These are phyloP conservation scores for Rhodotorula sp. DNA, from an alignment of 1,284 basidiomycete species.

Conservation along the genomic window DNA sequence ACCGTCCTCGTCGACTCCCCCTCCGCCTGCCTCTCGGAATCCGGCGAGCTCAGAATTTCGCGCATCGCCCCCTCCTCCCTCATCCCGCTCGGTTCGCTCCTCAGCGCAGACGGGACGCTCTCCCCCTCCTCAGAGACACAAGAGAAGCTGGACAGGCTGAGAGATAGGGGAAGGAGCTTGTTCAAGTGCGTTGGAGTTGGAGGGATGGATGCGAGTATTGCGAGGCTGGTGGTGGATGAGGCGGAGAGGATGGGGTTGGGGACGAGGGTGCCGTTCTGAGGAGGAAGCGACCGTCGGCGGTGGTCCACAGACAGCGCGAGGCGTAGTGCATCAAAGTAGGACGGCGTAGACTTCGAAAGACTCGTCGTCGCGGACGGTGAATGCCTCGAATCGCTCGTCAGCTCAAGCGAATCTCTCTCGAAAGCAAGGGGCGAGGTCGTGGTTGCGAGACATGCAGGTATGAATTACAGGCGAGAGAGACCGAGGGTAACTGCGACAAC, in stretches of 20 bases:
- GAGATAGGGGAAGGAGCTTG: slow-evolving; percentile 13
- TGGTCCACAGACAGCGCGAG: too few species aligned
- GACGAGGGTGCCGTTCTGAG: slow-evolving; percentile 21
- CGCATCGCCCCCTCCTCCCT: background rate
- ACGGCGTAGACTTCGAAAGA: too few species aligned
- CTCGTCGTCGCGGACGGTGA: too few species aligned
- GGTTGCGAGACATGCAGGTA: too few species aligned
- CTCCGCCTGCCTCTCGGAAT: slow-evolving; percentile 39
- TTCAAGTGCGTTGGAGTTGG: slow-evolving; percentile 43
- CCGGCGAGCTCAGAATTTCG: slow-evolving; percentile 42
- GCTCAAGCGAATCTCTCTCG: too few species aligned
- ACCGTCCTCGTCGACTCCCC: slow-evolving; percentile 40
- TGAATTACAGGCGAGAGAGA: too few species aligned
- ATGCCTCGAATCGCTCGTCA: too few species aligned
- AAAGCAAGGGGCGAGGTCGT: too few species aligned
- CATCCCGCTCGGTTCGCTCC: slow-evolving; percentile 29
- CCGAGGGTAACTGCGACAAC: too few species aligned
- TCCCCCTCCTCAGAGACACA: background rate
- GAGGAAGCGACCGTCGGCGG: too few species aligned
- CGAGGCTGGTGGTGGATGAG: slow-evolving; percentile 30
- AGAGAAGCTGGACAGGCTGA: background rate
- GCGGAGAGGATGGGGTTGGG: slow-evolving; percentile 27
- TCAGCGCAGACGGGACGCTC: slow-evolving; percentile 7
- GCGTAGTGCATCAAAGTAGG: too few species aligned
- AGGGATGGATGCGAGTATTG: slow-evolving; percentile 42